Evolutionary conservation across 805 yeast genomes (phyloP), one percentile per base, ranked within the genome.

Genomic region (Sporopachydermia lactativora): DNA sequence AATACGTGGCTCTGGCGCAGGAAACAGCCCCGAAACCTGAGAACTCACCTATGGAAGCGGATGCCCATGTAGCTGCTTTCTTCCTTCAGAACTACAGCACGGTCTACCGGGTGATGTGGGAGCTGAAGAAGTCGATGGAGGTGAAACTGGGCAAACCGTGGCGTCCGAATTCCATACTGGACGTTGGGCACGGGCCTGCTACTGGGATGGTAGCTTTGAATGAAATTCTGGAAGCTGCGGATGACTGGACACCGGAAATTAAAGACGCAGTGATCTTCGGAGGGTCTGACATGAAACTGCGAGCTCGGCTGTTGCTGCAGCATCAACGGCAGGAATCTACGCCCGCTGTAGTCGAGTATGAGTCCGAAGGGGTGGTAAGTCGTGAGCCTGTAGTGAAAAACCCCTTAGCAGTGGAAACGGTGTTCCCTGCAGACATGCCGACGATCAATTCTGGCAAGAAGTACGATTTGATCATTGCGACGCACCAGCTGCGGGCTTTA

Each of bases 181-280:
- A 84, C 52, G 72, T 84, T 11, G 89, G 95, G 0, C 77, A 70
- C 53, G 97, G 98, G 0, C 97, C 98, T 1, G 89, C 85, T 2
- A 79, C 94, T 0, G 96, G 96, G 2, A 75, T 92, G 65, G 60
- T 88, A 13, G 97, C 94, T 0, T 62, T 86, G 40, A 84, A 88
- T 52, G 95, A 86, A 51, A 50, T 88, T 1, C 73, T 84, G 2
- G 68, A 68, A 15, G 47, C 38, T 3, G 37, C 18, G 4, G 45
- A 41, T 31, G 5, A 41, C 0, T 81, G 71, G 60, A 55, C 59
- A 15, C 85, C 94, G 0, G 61, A 60, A 15, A 61, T 63, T 11
- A 83, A 83, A 50, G 85, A 83, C 34, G 76, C 82, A 0, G 81
- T 79, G 17, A 69, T 88, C 14, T 64, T 77, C 15, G 92, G 95